Base-by-base conservation (phyloP, 768 basidiomycete genomes). In the Thelephora aurantiotincta region DNA sequence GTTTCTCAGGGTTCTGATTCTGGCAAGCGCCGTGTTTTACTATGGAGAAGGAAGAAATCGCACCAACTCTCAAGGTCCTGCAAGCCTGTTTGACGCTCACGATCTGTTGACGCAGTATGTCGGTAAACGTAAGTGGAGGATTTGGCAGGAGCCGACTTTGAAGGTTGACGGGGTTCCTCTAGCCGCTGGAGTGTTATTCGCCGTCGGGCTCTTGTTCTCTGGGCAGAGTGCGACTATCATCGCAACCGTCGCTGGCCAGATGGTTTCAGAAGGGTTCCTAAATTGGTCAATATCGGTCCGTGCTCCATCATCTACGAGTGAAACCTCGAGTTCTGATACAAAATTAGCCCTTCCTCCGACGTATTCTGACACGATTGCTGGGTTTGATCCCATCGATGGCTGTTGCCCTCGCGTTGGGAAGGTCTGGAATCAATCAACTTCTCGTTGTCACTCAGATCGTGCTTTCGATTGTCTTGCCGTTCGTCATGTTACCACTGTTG, bases 171-270 rank as follows among this genome's bases (percentile, higher is more conserved):
- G 11, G 22, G 23, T 5, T 23, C 46, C 5, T 50, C 16, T 56
- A 87, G 88, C 74, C 35, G 81, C 88, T 6, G 92, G 84, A 0
- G 75, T 78, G n/a, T 64, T 96, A 35, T 97, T 96, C 55, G 92
- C 93, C 1, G 58, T 97, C 36, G 88, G 87, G 2, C 66, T 97
- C 12, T 72, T 97, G 11, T 78, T 81, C 33, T 70, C 89, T 2
- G 92, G 93, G 2, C 91, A 96, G 70, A 86, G 86, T 52, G 86
- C 93, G 0, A 85, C 83, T 6, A 74, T 96, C 44, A 82, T 94
- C 3, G 91, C 88, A 9, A 96, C 90, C 0, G 73, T 94, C 11
- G 82, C 88, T 0, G 91, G 91, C 0, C 92, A 96, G 63, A 82
- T 87, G 18, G 82, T 97, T 35, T 80, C 80, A 0, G 91, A 96